Evolutionary conservation across 805 yeast species (phyloP).

Genomic region (Nakazawaea wyomingensis): DNA sequence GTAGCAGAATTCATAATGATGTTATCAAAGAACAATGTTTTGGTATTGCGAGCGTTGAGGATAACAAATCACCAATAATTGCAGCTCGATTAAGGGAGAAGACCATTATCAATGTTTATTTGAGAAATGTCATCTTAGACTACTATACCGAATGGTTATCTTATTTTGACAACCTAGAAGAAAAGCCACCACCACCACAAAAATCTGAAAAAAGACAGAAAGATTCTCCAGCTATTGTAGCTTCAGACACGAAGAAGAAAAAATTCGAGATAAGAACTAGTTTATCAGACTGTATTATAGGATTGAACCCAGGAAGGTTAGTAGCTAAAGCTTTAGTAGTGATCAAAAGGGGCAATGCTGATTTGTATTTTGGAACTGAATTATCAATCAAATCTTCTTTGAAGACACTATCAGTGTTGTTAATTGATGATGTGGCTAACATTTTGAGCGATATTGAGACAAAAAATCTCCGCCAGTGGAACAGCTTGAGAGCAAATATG

Average conservation of each 20-base stretch:
- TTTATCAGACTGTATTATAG: conserved; percentile 51
- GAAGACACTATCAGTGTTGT: conserved; percentile 42
- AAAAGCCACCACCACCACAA: neutral
- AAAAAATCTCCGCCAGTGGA: conserved; percentile 19
- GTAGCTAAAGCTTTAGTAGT: conserved; percentile 47
- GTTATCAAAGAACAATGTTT: conserved; percentile 25
- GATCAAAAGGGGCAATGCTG: conserved; percentile 50
- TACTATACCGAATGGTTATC: conserved; percentile 59
- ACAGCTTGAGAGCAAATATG: conserved; percentile 14
- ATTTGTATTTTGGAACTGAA: conserved; percentile 33
- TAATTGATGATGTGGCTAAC: conserved; percentile 58
- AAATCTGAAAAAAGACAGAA: neutral
- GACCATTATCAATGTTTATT: conserved; percentile 33
- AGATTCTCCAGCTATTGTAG: neutral
- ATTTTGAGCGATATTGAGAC: conserved; percentile 26
- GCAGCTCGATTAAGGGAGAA: conserved; percentile 32
- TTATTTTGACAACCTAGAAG: conserved; percentile 28
- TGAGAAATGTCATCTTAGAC: conserved; percentile 45
- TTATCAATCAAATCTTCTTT: conserved; percentile 39
- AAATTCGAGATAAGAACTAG: conserved; percentile 28
- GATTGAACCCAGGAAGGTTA: conserved; percentile 59
- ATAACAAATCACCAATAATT: conserved; percentile 33
- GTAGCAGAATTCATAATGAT: conserved; percentile 10
- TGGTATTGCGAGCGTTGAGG: conserved; percentile 27
- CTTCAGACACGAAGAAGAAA: conserved; percentile 4